Conservation (phyloP, 2,329 filamentous ascomycete genomes). For the Alternaria brassicicola region DNA sequence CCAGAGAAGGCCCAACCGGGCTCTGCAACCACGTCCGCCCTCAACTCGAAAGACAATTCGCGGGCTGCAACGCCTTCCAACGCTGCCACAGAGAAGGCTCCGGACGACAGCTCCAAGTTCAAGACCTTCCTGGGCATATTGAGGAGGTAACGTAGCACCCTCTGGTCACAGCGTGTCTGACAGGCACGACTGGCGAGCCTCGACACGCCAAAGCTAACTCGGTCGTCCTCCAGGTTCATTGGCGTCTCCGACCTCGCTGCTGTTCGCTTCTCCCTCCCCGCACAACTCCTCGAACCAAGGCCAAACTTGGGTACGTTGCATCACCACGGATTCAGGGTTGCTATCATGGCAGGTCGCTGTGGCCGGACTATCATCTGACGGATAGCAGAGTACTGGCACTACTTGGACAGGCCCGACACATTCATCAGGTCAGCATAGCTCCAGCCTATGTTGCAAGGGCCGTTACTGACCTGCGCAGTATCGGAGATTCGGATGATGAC, state of each 20-base stretch:
- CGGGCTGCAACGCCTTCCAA: conserved; percentile 44
- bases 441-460: not conserved
- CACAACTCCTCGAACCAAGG: conserved; percentile 92
- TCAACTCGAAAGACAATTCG: conserved; percentile 45
- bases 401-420: conserved; percentile 91
- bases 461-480: conserved; percentile 57
- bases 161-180: not conserved
- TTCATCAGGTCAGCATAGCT: conserved; percentile 66
- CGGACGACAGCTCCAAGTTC: conserved; percentile 85
- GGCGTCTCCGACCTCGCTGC: conserved; percentile 94
- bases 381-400: conserved; percentile 90
- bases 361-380: conserved; percentile 28
- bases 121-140: conserved; percentile 87
- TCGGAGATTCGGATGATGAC: conserved; percentile 87
- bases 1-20: conserved; percentile 35
- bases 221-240: conserved; percentile 73
- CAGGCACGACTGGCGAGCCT: not conserved
- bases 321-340: not conserved
- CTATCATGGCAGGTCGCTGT: not conserved
- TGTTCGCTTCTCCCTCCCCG: conserved; percentile 93
- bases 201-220: conserved; percentile 15
- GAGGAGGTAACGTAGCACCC: conserved; percentile 68
- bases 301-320: conserved; percentile 76
- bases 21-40: conserved; percentile 37
- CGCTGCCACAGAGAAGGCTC: conserved; percentile 58